A percentile compares a stretch with the other conserved stretches of the same genome.
These are phyloP conservation scores for Zymoseptoria ardabiliae DNA, from an alignment of 2,329 filamentous ascomycete species.

Conservation along the genomic window DNA sequence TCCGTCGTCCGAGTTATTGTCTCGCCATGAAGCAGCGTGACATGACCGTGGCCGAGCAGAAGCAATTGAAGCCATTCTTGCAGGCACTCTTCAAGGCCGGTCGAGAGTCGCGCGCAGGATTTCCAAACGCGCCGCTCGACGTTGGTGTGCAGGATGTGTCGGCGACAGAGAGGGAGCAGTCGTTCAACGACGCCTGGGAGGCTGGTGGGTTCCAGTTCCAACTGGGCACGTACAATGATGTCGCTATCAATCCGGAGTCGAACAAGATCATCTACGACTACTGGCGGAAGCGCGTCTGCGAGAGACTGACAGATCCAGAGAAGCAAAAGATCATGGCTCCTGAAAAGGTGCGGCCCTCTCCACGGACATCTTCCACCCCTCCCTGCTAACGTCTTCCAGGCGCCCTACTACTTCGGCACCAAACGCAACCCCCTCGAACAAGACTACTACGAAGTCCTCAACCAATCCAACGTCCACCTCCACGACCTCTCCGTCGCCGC, in stretches of 20 bases:
- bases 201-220: slow-evolving; percentile 50
- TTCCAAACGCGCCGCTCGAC: slow-evolving; percentile 45
- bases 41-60: slow-evolving; percentile 43
- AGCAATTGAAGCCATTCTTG: slow-evolving; percentile 37
- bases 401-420: slow-evolving; percentile 38
- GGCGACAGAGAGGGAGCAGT: slow-evolving; percentile 35
- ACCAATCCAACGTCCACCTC: slow-evolving; percentile 36
- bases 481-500: slow-evolving; percentile 36
- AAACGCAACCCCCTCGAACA: slow-evolving; percentile 32
- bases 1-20: slow-evolving; percentile 59
- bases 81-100: slow-evolving; percentile 39
- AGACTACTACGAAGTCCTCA: slow-evolving; percentile 41
- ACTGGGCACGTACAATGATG: slow-evolving; percentile 49
- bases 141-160: slow-evolving; percentile 44
- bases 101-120: slow-evolving; percentile 40
- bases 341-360: slow-evolving; percentile 34
- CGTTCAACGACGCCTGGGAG: slow-evolving; percentile 37
- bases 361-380: not conserved
- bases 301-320: slow-evolving; percentile 43
- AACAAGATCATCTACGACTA: slow-evolving; percentile 50
- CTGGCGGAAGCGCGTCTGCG: slow-evolving; percentile 47
- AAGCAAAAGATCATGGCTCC: slow-evolving; percentile 46
- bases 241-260: slow-evolving; percentile 38
- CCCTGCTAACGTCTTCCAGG: slow-evolving; percentile 19
- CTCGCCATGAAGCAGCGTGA: slow-evolving; percentile 51